Base-by-base conservation (phyloP, 148 eudicot species). In the Amaranthus cruentus region DNA sequence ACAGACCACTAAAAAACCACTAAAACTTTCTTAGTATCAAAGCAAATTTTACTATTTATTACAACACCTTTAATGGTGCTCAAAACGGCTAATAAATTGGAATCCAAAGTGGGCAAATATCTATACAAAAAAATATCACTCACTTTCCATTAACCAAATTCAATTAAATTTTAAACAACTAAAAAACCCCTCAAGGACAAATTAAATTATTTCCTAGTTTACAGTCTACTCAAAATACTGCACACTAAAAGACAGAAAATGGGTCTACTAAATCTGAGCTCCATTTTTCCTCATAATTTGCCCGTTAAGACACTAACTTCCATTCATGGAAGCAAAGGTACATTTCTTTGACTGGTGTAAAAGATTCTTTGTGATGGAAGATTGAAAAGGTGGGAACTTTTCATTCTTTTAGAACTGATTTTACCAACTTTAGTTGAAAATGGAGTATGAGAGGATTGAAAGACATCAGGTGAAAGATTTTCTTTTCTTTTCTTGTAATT, bases 401-500 rank as follows among this genome's bases (percentile, higher is more conserved):
- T 28, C 38, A 28, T 28, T 28, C 38, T 28, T 28, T 28, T 28
- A 28, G 38, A 28, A 0, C 38, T 28, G 38, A 28, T 28, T 28
- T 28, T 28, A 1, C 38, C 38, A 28, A 67, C 70, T 50, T 57
- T 21, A 61, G 43, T 43, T 57, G 0, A 3, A 28, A 60, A 80
- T 80, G 83, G 83, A 71, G 71, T 80, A 80, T 42, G 73, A 76
- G 61, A 76, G 83, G 62, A 76, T 80, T 61, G 65, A 76, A 59
- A 76, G 76, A 67, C 83, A 79, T 67, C 83, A 80, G 76, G 83
- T 69, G 15, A 46, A 28, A 0, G 42, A 14, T 21, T 42, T 43
- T 13, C 0, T 18, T 65, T 3, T 7, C n/a, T 21, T 58, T 57
- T 38, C 3, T 43, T 13, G 12, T 21, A 44, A 4, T 52, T 69